These are phyloP conservation scores for Colletotrichum navitas DNA, from an alignment of 2,329 filamentous ascomycete species.

Conservation along the genomic window DNA sequence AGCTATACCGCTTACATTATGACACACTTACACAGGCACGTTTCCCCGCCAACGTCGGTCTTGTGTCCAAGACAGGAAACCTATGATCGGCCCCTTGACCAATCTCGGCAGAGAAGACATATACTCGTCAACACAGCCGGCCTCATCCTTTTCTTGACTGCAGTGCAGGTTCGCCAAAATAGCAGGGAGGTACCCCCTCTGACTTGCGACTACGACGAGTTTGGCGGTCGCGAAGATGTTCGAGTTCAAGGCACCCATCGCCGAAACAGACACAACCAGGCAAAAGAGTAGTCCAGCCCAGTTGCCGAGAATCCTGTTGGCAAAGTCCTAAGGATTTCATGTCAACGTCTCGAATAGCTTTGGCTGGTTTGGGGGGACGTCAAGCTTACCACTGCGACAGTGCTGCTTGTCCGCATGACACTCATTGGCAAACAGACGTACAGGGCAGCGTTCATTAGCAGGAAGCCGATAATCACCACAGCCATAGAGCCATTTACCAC, in stretches of 20 bases:
- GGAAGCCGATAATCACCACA: constrained; percentile 56
- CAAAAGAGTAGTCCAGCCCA: constrained; percentile 56
- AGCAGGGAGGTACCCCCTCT: constrained; percentile 47
- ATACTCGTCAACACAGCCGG: constrained; percentile 44
- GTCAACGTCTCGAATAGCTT: constrained; percentile 40
- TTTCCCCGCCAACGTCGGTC: constrained; percentile 43
- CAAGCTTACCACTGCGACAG: constrained; percentile 56
- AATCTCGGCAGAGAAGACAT: constrained; percentile 41
- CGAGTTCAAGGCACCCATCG: constrained; percentile 57
- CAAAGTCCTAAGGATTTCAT: constrained; percentile 46
- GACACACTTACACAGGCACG: constrained; percentile 44
- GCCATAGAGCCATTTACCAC: constrained; percentile 58
- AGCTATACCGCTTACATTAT: neutral
- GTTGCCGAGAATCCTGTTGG: constrained; percentile 50
- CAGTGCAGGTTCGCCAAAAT: constrained; percentile 48
- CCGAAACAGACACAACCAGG: constrained; percentile 55
- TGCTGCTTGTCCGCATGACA: constrained; percentile 54
- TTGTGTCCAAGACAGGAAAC: constrained; percentile 45
- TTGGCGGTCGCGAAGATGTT: constrained; percentile 59
- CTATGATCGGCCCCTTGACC: constrained; percentile 42
- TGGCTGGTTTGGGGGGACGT: neutral
- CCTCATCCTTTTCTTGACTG: constrained; percentile 47
- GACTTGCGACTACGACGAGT: constrained; percentile 54
- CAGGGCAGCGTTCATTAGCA: constrained; percentile 57
- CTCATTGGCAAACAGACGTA: constrained; percentile 58